phyloP scores from a whole-genome alignment of 192 early-diverging fungal genomes.

The Cladochytrium replicatum region DNA sequence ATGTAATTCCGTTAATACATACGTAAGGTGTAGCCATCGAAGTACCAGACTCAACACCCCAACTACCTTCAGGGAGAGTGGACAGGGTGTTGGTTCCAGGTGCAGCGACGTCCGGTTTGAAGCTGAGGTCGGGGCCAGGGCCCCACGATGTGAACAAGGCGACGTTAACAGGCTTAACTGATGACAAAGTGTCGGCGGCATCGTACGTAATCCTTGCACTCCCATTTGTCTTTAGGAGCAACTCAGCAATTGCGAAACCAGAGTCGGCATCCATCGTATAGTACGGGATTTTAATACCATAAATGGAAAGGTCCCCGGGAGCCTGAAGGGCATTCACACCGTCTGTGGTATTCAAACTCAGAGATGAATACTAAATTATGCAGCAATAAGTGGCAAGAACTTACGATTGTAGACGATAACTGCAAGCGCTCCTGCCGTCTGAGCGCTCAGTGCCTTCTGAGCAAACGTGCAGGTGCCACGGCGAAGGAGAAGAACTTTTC shows the following conservation, averaged over 20 bases:
- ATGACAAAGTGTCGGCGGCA: too few species aligned
- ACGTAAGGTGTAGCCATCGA: conserved; percentile 75
- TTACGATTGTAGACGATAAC: conserved; percentile 63
- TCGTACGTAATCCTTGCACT: too few species aligned
- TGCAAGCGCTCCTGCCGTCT: conserved; percentile 47
- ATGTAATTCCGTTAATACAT: too few species aligned
- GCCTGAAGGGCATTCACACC: conserved; percentile 1
- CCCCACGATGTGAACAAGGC: conserved; percentile 70
- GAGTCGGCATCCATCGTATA: too few species aligned
- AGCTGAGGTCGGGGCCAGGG: conserved; percentile 52
- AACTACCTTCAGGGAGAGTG: conserved; percentile 14
- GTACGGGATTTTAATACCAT: too few species aligned
- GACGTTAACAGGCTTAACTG: conserved; percentile 50
- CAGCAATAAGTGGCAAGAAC: too few species aligned
- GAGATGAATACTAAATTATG: too few species aligned
- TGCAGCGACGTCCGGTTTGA: conserved; percentile 43
- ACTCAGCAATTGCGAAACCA: too few species aligned
- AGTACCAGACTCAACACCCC: conserved; percentile 44
- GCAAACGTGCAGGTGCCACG: conserved; percentile 62
- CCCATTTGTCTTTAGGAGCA: too few species aligned
- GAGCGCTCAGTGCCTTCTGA: conserved; percentile 46
- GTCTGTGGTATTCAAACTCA: too few species aligned
- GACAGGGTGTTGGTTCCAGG: conserved; percentile 21
- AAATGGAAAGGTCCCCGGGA: too few species aligned
- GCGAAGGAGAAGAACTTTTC: too few species aligned